phyloP scores from a whole-genome alignment of 768 basidiomycete genomes.

The Amanita exitialis region DNA sequence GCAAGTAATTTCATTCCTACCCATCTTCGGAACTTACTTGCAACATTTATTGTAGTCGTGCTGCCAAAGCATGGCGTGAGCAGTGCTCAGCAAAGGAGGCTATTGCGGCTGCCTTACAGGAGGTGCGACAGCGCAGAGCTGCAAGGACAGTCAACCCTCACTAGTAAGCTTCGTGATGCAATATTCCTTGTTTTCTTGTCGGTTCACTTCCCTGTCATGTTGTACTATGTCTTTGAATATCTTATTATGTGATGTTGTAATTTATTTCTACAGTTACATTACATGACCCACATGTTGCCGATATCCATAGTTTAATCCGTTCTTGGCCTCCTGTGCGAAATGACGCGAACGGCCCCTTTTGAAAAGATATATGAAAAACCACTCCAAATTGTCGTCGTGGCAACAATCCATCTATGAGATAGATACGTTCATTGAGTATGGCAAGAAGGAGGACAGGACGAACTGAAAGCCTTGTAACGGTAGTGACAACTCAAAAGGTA shows the following conservation, averaged over 20 bases:
- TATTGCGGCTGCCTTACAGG: constrained; percentile 56
- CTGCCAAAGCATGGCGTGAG: constrained; percentile 54
- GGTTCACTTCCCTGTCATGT: background rate
- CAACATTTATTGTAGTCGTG: constrained; percentile 29
- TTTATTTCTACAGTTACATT: constrained; percentile 1
- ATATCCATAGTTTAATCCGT: background rate
- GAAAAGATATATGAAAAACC: constrained; percentile 77
- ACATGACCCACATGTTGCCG: background rate
- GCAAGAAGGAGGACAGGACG: constrained; percentile 19
- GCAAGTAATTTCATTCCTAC: constrained; percentile 30
- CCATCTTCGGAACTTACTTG: background rate
- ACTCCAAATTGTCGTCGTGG: constrained; percentile 86
- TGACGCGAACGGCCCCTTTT: constrained; percentile 60
- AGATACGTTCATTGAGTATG: constrained; percentile 1
- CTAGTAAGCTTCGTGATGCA: background rate
- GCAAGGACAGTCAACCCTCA: constrained; percentile 11
- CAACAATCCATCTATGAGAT: constrained; percentile 65
- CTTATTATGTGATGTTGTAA: constrained; percentile 1
- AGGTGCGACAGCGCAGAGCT: constrained; percentile 49
- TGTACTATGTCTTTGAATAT: background rate
- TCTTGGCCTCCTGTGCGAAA: constrained; percentile 25
- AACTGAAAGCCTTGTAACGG: constrained; percentile 68
- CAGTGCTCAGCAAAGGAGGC: constrained; percentile 52
- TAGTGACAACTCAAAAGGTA: constrained; percentile 46
- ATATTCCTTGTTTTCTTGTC: background rate